A percentile compares a stretch with the other conserved stretches of the same genome.
Conservation (phyloP, 306 rosid species). For the Medicago lupulina region DNA sequence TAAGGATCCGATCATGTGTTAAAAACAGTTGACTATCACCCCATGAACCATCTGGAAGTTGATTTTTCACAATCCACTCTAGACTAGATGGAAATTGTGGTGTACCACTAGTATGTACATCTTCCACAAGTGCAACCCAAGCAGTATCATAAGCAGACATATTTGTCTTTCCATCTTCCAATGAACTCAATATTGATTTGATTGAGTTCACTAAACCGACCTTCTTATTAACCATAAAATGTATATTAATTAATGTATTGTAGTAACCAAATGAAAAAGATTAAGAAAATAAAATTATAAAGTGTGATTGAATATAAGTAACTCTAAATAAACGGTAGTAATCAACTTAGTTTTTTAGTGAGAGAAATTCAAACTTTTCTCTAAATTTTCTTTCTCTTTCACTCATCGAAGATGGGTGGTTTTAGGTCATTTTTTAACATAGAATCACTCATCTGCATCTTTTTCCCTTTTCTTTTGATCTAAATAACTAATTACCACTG, state of each 20-base stretch:
- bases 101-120: slow-evolving; percentile 51
- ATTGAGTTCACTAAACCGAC: slow-evolving; percentile 48
- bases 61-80: slow-evolving; percentile 80
- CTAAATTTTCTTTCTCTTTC: no score
- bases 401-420: no score
- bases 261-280: background rate
- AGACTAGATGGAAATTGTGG: slow-evolving; percentile 82
- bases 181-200: slow-evolving; percentile 37
- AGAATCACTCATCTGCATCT: no score
- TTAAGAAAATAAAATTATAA: background rate
- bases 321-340: background rate
- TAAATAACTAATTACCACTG: no score
- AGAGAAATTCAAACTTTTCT: no score
- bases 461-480: no score
- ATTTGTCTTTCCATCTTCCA: background rate
- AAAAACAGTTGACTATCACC: slow-evolving; percentile 66
- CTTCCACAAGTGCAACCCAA: slow-evolving; percentile 25
- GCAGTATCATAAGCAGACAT: background rate
- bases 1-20: slow-evolving; percentile 81
- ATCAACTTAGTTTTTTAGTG: no score
- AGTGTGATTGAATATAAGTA: no score
- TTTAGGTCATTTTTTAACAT: no score
- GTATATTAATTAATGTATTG: background rate
- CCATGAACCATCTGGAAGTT: slow-evolving; percentile 89
- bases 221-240: background rate